A percentile compares a stretch with the other conserved stretches of the same genome.
These are phyloP conservation scores for Sicyos baderoa DNA, from an alignment of 306 rosid species.

Conservation along the genomic window DNA sequence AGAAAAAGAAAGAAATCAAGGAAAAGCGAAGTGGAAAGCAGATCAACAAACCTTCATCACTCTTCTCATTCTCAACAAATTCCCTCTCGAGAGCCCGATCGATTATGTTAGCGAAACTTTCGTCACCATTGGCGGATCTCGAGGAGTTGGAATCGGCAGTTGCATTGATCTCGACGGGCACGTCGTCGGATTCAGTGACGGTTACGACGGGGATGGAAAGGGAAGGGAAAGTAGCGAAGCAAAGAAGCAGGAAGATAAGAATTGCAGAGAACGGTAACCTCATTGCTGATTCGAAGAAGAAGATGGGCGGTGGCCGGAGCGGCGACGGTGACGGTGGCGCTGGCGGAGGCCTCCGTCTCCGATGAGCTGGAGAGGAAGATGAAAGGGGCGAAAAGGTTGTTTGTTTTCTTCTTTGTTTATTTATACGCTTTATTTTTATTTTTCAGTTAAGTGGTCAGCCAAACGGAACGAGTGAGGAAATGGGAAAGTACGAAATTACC, in stretches of 20 bases:
- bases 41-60: slow-evolving; percentile 59
- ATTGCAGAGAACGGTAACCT: slow-evolving; percentile 39
- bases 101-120: slow-evolving; percentile 74
- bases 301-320: background rate
- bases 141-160: slow-evolving; percentile 46
- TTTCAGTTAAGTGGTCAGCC: slow-evolving; percentile 5
- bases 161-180: slow-evolving; percentile 39
- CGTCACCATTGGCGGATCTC: slow-evolving; percentile 51
- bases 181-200: slow-evolving; percentile 24
- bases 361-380: background rate
- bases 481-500: slow-evolving; percentile 28
- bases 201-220: slow-evolving; percentile 35
- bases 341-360: slow-evolving; percentile 13
- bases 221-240: slow-evolving; percentile 21
- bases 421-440: background rate
- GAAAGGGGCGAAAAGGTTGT: background rate
- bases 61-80: slow-evolving; percentile 80
- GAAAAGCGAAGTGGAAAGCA: slow-evolving; percentile 21
- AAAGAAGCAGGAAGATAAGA: slow-evolving; percentile 32
- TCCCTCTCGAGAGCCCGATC: slow-evolving; percentile 89
- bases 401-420: background rate
- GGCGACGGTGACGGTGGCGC: slow-evolving; percentile 6
- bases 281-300: slow-evolving; percentile 39
- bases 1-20: slow-evolving; percentile 11
- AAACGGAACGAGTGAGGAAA: background rate